Conservation (phyloP, 257 asterid species). For the Salvia rosmarinus region DNA sequence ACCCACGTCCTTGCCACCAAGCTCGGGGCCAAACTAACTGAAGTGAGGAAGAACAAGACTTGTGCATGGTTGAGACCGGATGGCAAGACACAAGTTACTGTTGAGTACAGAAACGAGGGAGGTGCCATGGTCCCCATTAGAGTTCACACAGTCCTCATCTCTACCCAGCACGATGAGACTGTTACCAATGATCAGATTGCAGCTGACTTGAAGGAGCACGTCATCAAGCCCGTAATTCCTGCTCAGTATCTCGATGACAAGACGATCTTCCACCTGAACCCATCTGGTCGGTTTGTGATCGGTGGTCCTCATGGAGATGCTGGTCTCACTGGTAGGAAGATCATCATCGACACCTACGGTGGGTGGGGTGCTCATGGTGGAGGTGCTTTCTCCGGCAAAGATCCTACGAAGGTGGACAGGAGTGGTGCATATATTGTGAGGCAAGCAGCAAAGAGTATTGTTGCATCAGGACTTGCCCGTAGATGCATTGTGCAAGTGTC, state of each 20-base stretch:
- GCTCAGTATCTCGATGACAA: conserved; percentile 66
- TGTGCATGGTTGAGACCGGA: conserved; percentile 73
- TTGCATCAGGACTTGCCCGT: conserved; percentile 75
- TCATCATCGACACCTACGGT: conserved; percentile 68
- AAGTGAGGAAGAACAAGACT: conserved; percentile 65
- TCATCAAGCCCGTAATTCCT: conserved; percentile 67
- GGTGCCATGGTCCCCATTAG: conserved; percentile 76
- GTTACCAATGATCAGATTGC: conserved; percentile 66
- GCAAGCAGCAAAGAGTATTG: conserved; percentile 73
- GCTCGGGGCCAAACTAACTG: conserved; percentile 69
- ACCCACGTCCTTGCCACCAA: conserved; percentile 74
- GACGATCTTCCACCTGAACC: conserved; percentile 74
- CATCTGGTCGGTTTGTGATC: conserved; percentile 64
- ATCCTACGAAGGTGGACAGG: conserved; percentile 72
- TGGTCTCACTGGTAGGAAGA: conserved; percentile 68
- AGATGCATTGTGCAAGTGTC: conserved; percentile 72
- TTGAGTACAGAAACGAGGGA: conserved; percentile 63
- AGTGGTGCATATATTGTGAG: conserved; percentile 74
- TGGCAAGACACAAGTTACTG: conserved; percentile 74
- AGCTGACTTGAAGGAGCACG: conserved; percentile 66
- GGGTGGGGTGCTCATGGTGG: conserved; percentile 86
- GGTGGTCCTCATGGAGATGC: conserved; percentile 83
- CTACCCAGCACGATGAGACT: conserved; percentile 69
- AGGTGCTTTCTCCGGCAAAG: conserved; percentile 78
- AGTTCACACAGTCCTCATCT: conserved; percentile 71